Evolutionary conservation across 2,329 filamentous ascomycete species (phyloP), one percentile per base, ranked within the genome.

Genomic region (Fonsecaea monophora): DNA sequence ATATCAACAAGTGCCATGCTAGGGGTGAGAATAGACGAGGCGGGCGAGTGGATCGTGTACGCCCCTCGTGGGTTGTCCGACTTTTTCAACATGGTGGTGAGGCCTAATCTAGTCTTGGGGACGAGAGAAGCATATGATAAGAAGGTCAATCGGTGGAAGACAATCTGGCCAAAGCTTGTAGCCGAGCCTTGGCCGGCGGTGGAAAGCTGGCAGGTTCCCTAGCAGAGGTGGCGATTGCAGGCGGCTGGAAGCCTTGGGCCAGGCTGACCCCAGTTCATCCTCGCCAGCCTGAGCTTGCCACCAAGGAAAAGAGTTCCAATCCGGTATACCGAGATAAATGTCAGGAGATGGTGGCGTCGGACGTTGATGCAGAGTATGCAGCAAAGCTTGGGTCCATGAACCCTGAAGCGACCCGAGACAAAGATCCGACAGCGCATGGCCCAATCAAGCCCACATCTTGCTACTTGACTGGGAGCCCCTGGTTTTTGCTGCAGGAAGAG

Each of bases 31-130:
- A 18, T 50, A 25, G 45, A 50, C 18, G 45, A 50, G 21, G 10
- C 12, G 45, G 45, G 45, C 3, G 45, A 25, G 18, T 50, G 45
- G 45, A 25, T 50, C 45, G 45, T 50, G 7, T 50, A 50, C 12
- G 45, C 45, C 9, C 45, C 45, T 21, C 45, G 45, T 25, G 45
- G 45, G 9, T 25, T 50, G 18, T 50, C 45, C 25, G 45, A 50
- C 18, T 50, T 50, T 50, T 50, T 50, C 45, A 50, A 50, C 18
- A 25, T 50, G 45, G 45, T 50, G 45, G 45, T 50, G 18, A 50
- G 45, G 21, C 45, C 45, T 12, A 50, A 50, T n/a, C 45, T 18
- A 1, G 45, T 50, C 10, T 10, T 50, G 18, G 45, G 45, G 18
- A 50, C 21, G 25, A 50, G 45, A 50, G 45, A 50, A 4, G 45